These are phyloP conservation scores for Microdochium nivale DNA, from an alignment of 2,329 filamentous ascomycete species.

Conservation along the genomic window DNA sequence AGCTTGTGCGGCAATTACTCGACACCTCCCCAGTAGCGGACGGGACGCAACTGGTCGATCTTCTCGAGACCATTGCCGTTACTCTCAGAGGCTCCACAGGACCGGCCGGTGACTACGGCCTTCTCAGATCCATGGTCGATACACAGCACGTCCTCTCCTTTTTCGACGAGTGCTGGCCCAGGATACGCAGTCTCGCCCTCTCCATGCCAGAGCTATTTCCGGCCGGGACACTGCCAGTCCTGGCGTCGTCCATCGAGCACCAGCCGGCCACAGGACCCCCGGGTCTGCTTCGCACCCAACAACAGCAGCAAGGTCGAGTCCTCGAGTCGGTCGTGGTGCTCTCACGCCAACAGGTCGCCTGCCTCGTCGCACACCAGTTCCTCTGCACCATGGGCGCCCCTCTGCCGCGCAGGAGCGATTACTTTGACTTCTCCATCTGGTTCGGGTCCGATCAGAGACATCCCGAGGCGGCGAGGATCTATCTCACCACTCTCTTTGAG, in stretches of 20 bases:
- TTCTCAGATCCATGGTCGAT: conserved; percentile 7
- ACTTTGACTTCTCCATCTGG: conserved; percentile 24
- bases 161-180: conserved; percentile 11
- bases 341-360: conserved; percentile 16
- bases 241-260: neutral
- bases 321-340: conserved; percentile 8
- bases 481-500: conserved; percentile 18
- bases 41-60: conserved; percentile 11
- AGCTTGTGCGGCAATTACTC: conserved; percentile 14
- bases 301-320: conserved; percentile 7
- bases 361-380: conserved; percentile 22
- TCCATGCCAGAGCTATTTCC: conserved; percentile 11
- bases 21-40: conserved; percentile 2
- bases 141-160: conserved; percentile 1
- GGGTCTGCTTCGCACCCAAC: neutral
- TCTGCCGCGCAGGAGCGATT: conserved; percentile 13
- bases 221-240: neutral
- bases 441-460: conserved; percentile 21
- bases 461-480: conserved; percentile 16
- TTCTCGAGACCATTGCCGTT: conserved; percentile 18
- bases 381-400: conserved; percentile 14
- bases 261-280: too few relatives aligned
- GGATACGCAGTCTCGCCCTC: conserved; percentile 12
- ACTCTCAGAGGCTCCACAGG: conserved; percentile 8
- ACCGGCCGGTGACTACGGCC: conserved; percentile 11